Evolutionary conservation across 2,329 filamentous ascomycete species (phyloP).

Genomic region (Balansia obtecta): DNA sequence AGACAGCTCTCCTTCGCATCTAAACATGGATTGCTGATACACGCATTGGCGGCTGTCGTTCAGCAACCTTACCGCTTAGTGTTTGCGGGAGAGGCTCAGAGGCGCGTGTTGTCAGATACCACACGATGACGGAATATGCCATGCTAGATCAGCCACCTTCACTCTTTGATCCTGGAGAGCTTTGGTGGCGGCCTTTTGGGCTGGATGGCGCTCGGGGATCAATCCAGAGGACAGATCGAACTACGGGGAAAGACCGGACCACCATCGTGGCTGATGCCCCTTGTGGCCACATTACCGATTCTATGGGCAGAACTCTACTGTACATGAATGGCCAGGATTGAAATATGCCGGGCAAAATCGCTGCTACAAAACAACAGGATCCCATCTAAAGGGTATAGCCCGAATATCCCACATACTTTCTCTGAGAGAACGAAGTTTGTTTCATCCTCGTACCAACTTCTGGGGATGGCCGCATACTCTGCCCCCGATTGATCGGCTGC

Average conservation of each 20-base stretch:
- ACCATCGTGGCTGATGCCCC: background rate
- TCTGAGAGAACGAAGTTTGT: background rate
- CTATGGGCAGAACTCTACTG: background rate
- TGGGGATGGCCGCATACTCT: background rate
- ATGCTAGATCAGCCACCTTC: slow-evolving; percentile 2
- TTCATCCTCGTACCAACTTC: background rate
- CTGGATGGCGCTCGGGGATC: background rate
- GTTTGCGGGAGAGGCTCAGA: slow-evolving; percentile 4
- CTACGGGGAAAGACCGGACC: background rate
- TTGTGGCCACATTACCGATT: background rate
- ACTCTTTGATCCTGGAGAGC: background rate
- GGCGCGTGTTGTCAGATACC: slow-evolving; percentile 3
- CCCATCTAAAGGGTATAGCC: no score
- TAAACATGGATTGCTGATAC: background rate
- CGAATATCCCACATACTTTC: no score
- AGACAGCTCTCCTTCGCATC: no score
- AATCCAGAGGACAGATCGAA: background rate
- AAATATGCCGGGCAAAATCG: no score
- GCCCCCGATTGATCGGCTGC: background rate
- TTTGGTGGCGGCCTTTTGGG: background rate
- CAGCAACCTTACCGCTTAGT: background rate
- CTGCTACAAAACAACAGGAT: no score
- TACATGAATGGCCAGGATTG: no score
- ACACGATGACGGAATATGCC: slow-evolving; percentile 4
- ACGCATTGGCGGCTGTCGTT: background rate